Conservation (phyloP, 2,329 filamentous ascomycete species). For the Tolypocladium amazonense region DNA sequence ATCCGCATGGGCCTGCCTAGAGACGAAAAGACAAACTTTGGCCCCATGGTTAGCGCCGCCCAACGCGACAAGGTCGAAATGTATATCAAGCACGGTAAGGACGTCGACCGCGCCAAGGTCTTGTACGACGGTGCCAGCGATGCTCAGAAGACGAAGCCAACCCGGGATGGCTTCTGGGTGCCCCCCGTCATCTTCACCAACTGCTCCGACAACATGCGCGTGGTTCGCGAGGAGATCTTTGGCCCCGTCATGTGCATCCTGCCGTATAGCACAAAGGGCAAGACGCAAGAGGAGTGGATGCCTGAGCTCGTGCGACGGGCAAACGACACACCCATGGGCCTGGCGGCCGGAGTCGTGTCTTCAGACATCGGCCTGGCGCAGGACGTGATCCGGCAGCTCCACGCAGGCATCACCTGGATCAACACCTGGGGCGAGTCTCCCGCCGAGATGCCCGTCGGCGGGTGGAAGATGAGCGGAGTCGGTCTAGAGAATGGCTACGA, state of each 20-base stretch:
- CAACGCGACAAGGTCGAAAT: slow-evolving; percentile 70
- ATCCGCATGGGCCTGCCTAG: slow-evolving; percentile 68
- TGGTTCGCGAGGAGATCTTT: slow-evolving; percentile 77
- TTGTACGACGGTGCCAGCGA: slow-evolving; percentile 60
- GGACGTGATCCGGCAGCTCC: slow-evolving; percentile 55
- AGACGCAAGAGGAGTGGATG: slow-evolving; percentile 28
- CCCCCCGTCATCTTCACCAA: slow-evolving; percentile 76
- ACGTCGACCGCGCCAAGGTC: slow-evolving; percentile 62
- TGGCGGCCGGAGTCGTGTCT: slow-evolving; percentile 78
- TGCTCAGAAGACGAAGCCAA: slow-evolving; percentile 37
- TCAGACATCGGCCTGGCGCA: slow-evolving; percentile 66
- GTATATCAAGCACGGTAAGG: slow-evolving; percentile 67
- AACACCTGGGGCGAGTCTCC: slow-evolving; percentile 92
- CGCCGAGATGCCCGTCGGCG: slow-evolving; percentile 85
- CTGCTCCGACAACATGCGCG: slow-evolving; percentile 73
- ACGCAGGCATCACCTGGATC: slow-evolving; percentile 85
- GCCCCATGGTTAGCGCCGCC: slow-evolving; percentile 63
- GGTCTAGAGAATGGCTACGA: slow-evolving; percentile 77
- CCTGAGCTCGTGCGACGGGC: slow-evolving; percentile 62
- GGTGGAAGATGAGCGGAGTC: slow-evolving; percentile 84
- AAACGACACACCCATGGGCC: slow-evolving; percentile 66
- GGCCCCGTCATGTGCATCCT: slow-evolving; percentile 79
- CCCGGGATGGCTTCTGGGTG: slow-evolving; percentile 67
- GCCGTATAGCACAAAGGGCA: slow-evolving; percentile 46
- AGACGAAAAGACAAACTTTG: slow-evolving; percentile 67